phyloP scores from a whole-genome alignment of 2,329 filamentous ascomycete species.

The Nectriaceae sp. region DNA sequence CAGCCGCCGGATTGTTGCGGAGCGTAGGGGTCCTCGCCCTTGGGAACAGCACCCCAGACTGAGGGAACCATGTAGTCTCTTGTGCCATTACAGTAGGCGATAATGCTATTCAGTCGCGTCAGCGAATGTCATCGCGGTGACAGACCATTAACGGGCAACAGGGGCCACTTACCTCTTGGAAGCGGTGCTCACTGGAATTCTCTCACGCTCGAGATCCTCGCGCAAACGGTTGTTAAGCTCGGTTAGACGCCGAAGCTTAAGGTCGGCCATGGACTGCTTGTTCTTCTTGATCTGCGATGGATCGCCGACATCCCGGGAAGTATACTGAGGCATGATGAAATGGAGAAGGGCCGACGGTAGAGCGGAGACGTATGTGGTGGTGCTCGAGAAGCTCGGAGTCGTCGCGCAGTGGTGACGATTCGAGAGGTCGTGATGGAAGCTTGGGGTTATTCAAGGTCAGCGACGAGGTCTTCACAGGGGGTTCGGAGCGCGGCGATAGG shows the following conservation, averaged over 20 bases:
- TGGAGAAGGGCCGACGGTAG: constrained; percentile 20
- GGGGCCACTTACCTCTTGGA: constrained; percentile 70
- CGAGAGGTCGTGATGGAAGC: constrained; percentile 16
- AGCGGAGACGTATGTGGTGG: constrained; percentile 7
- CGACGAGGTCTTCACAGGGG: constrained; percentile 3
- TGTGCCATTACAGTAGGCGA: constrained; percentile 96
- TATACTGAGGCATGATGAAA: constrained; percentile 64
- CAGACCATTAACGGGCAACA: constrained; percentile 3
- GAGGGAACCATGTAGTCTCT: constrained; percentile 99
- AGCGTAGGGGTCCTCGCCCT: constrained; percentile 97
- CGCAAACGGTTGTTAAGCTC: constrained; percentile 95
- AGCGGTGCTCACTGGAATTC: constrained; percentile 94
- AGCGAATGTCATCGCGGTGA: constrained; percentile 1
- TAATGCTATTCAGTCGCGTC: constrained; percentile 65
- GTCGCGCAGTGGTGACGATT: constrained; percentile 10
- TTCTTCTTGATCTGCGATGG: constrained; percentile 79
- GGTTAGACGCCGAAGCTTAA: constrained; percentile 93
- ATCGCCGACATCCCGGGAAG: constrained; percentile 67
- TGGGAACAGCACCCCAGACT: constrained; percentile 92
- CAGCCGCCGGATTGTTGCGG: constrained; percentile 91
- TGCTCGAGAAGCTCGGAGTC: constrained; percentile 15
- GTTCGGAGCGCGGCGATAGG: constrained; percentile 6
- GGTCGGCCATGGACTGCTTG: constrained; percentile 98
- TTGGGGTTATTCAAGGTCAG: constrained; percentile 20
- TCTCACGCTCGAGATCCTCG: constrained; percentile 92